Base-by-base conservation (phyloP, 257 asterid genomes). In the Salvia miltiorrhiza region DNA sequence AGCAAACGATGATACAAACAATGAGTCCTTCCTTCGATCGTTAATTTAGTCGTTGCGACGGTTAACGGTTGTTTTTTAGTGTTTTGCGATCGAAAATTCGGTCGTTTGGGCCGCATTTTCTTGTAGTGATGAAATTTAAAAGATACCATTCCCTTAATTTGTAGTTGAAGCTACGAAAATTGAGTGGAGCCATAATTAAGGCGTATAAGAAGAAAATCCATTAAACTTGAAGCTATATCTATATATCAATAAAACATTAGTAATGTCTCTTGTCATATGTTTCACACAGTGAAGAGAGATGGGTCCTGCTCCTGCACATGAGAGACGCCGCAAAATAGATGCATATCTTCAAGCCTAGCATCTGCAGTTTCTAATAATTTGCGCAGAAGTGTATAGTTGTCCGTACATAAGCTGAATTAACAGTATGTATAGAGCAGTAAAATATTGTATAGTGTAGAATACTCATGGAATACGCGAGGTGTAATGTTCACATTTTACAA, bases 341-440 rank as follows among this genome's bases (percentile, higher is more conserved):
- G 30, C 4, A 26, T 26, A 26, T 26, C 30, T 26, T 26, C 30
- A 26, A 69, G 79, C 52, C 62, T 63, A 55, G 73, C 57, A 63
- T 70, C 73, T 16, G n/a, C n/a, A n/a, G 49, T n/a, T 0, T 10
- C 39, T 26, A 54, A 54, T n/a, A n/a, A n/a, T n/a, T 54, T 8
- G 4, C 6, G 1, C 9, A 5, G 59, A 2, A 2, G 10, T 11
- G 8, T 30, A 11, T 23, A 30, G 8, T 19, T 17, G 19, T 58
- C 20, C 61, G 68, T 68, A 54, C 7, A 0, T 5, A 4, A 35
- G 7, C 1, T 10, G 47, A 20, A 43, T 13, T 49, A 30, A 4
- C 9, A 35, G 26, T 19, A 19, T 17, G 9, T 0, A 19, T 49
- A 2, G 3, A 9, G 9, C 35, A 20, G 13, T 56, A 16, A n/a